phyloP scores from a whole-genome alignment of 2,329 filamentous ascomycete species.

The Venturia pyrina region DNA sequence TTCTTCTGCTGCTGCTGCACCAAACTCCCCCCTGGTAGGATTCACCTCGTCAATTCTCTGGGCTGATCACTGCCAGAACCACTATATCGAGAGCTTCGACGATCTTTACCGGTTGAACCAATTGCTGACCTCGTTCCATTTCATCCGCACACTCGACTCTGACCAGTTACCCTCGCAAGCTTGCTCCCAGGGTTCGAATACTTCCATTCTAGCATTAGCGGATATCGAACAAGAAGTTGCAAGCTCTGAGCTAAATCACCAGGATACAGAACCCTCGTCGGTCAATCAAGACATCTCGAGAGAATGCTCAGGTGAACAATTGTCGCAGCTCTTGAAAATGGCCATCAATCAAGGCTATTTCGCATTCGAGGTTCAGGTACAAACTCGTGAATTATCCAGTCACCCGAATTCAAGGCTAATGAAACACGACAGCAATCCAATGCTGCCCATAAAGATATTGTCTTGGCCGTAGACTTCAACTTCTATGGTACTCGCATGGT shows the following conservation, averaged over 20 bases:
- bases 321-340: constrained; percentile 18
- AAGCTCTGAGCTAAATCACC: neutral
- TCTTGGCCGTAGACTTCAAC: constrained; percentile 82
- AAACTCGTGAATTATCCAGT: neutral
- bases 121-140: neutral
- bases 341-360: constrained; percentile 31
- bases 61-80: neutral
- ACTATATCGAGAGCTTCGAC: neutral
- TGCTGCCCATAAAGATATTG: constrained; percentile 66
- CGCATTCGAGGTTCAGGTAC: constrained; percentile 38
- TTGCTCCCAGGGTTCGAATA: neutral
- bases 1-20: neutral
- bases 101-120: neutral
- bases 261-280: no score
- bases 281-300: neutral
- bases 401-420: neutral
- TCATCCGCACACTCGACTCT: neutral
- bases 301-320: neutral
- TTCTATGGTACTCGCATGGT: constrained; percentile 86
- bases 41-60: neutral
- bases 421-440: constrained; percentile 30
- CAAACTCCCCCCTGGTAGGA: neutral
- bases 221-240: neutral
- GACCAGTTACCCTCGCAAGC: neutral
- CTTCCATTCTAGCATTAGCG: constrained; percentile 5